Percentiles rank a stretch among this genome's conserved stretches.
phyloP scores from a whole-genome alignment of 2,329 filamentous ascomycete species.

The Elsinoe batatas region DNA sequence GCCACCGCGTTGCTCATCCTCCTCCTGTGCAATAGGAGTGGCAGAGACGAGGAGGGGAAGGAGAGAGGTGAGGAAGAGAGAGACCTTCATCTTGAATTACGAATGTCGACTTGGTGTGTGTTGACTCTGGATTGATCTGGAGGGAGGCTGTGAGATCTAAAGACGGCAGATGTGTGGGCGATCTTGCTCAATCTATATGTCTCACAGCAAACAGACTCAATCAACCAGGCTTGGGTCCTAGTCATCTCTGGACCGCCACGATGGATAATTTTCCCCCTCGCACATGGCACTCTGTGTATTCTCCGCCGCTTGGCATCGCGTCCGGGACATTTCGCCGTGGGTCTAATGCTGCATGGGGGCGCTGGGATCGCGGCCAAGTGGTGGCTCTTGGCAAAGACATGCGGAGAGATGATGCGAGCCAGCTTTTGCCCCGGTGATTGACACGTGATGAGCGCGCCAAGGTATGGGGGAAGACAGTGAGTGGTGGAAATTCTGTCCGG shows the following conservation, averaged over 20 bases:
- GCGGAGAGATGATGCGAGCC: not conserved
- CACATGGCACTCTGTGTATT: slow-evolving; percentile 3
- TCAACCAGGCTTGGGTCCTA: not conserved
- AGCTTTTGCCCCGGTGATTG: not conserved
- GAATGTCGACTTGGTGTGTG: no score
- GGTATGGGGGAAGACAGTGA: not conserved
- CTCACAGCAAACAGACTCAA: not conserved
- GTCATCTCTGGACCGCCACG: slow-evolving; percentile 5
- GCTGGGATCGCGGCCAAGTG: not conserved
- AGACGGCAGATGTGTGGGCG: not conserved
- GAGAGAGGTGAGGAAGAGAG: slow-evolving; percentile 12
- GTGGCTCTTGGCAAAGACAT: slow-evolving; percentile 2
- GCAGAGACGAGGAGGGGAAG: slow-evolving; percentile 12
- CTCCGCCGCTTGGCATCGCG: slow-evolving; percentile 7
- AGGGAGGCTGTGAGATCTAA: not conserved
- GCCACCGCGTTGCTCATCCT: slow-evolving; percentile 11
- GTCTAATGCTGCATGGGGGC: not conserved
- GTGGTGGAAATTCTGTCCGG: slow-evolving; percentile 8
- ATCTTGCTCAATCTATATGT: slow-evolving; percentile 3
- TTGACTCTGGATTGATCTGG: not conserved
- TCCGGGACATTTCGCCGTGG: slow-evolving; percentile 5
- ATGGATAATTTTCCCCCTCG: slow-evolving; percentile 5
- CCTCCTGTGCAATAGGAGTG: slow-evolving; percentile 9
- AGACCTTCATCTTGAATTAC: slow-evolving; percentile 14
- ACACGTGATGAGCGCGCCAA: slow-evolving; percentile 7